phyloP scores from a whole-genome alignment of 306 rosid species.

The Senna tora region DNA sequence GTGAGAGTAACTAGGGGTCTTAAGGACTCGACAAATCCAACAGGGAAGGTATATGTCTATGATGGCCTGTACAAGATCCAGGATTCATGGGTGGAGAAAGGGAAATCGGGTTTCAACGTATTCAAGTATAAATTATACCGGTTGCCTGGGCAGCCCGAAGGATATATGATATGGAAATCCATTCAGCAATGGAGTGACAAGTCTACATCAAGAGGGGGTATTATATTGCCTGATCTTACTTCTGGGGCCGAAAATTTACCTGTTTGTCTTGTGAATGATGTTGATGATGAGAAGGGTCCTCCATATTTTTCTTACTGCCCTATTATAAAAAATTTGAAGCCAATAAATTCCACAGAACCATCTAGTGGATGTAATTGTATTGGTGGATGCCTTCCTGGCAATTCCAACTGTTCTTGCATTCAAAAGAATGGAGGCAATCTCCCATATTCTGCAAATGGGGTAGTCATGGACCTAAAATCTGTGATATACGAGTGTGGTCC shows the following conservation, averaged over 20 bases:
- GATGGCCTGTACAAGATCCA: constrained; percentile 89
- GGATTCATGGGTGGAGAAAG: constrained; percentile 83
- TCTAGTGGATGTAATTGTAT: constrained; percentile 66
- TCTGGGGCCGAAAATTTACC: constrained; percentile 84
- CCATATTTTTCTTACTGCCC: constrained; percentile 69
- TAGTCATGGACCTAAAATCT: constrained; percentile 62
- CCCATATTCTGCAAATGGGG: constrained; percentile 64
- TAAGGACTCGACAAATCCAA: constrained; percentile 53
- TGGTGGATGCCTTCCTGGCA: constrained; percentile 75
- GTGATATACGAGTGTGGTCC: constrained; percentile 75
- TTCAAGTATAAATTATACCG: constrained; percentile 74
- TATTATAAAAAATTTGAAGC: constrained; percentile 61
- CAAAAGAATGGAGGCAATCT: constrained; percentile 69
- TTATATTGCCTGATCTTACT: constrained; percentile 82
- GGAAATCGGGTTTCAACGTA: constrained; percentile 71
- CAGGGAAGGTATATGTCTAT: constrained; percentile 81
- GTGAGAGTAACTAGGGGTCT: constrained; percentile 85
- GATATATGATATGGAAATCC: constrained; percentile 67
- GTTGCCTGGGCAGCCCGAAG: constrained; percentile 68
- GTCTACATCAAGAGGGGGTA: constrained; percentile 59
- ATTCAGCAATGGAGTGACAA: constrained; percentile 72
- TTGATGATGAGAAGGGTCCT: constrained; percentile 90
- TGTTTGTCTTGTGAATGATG: constrained; percentile 88
- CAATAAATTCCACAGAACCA: too few relatives aligned
- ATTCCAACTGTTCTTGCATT: constrained; percentile 63